These are phyloP conservation scores for Vaccinium macrocarpon DNA, from an alignment of 148 eudicot species.

Conservation along the genomic window DNA sequence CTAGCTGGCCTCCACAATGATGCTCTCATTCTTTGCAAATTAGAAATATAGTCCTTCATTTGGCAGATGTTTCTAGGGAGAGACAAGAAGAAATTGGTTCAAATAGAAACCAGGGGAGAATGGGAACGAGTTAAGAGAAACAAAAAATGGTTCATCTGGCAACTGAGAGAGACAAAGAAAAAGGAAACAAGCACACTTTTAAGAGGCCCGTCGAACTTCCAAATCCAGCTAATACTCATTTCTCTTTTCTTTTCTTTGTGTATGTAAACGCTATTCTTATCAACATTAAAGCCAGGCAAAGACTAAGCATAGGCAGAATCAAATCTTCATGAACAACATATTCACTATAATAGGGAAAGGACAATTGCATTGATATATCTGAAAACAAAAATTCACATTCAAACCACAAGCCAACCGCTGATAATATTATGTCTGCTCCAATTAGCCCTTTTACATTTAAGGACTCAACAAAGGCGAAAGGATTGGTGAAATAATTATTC, in stretches of 20 bases:
- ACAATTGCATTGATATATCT: constrained; percentile 8
- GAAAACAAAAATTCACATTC: neutral
- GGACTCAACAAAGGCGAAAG: constrained; percentile 7
- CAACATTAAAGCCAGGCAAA: neutral
- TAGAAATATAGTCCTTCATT: neutral
- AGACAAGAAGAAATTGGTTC: neutral
- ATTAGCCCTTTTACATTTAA: constrained; percentile 7
- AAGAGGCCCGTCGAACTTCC: neutral
- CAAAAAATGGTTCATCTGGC: neutral
- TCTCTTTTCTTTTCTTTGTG: neutral
- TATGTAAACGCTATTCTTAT: neutral
- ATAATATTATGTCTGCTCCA: neutral
- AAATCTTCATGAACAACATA: neutral
- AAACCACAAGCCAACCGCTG: neutral
- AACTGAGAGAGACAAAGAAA: neutral
- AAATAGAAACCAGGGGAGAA: neutral
- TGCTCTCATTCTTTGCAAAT: constrained; percentile 9
- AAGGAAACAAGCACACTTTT: neutral
- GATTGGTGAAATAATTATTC: neutral
- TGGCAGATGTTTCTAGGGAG: neutral
- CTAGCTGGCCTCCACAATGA: neutral
- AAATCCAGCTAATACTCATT: neutral
- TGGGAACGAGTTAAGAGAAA: neutral
- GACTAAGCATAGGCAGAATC: neutral
- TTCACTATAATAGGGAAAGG: neutral